Evolutionary conservation across 2,329 filamentous ascomycete genomes (phyloP).

Genomic region (Beauveria asiatica): DNA sequence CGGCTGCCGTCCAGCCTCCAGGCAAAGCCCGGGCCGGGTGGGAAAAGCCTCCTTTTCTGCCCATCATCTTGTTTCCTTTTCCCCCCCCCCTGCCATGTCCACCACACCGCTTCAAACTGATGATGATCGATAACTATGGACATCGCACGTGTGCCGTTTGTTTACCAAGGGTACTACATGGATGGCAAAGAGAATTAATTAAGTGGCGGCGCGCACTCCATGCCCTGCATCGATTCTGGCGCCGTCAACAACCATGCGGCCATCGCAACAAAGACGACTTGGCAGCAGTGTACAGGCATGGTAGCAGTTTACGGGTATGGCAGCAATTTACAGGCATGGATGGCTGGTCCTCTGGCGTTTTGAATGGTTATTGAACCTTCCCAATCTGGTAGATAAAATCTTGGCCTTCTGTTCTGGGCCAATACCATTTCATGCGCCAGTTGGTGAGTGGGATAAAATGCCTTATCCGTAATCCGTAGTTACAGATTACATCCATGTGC

Average conservation of each 20-base stretch:
- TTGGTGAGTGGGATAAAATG: not conserved
- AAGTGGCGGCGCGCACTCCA: not conserved
- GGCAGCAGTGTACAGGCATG: too few relatives aligned
- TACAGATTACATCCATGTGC: not conserved
- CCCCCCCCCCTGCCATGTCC: not conserved
- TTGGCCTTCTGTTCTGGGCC: constrained; percentile 1
- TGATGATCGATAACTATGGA: constrained; percentile 1
- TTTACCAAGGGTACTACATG: not conserved
- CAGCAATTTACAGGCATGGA: not conserved
- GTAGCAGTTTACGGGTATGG: too few relatives aligned
- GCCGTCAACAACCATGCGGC: not conserved
- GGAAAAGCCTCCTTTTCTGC: not conserved
- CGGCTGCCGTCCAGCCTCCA: not conserved
- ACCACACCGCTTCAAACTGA: constrained; percentile 7
- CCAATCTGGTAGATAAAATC: not conserved
- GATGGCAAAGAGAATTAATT: not conserved
- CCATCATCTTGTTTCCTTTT: not conserved
- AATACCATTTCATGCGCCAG: not conserved
- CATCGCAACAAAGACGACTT: not conserved
- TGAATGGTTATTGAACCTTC: constrained; percentile 1
- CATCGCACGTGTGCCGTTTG: constrained; percentile 5
- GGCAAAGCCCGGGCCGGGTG: not conserved
- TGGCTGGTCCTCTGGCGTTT: not conserved
- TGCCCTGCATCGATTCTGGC: not conserved
- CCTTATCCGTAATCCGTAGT: not conserved